Conservation (phyloP, 129 eudicot species). For the Daucus carota region DH1_v3.0 NC_030387.2:24786001-24786500, state of each 20-base stretch:
- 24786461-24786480: no score
- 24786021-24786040: neutral
- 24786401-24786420: neutral
- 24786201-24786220: neutral
- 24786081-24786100: neutral
- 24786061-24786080: neutral
- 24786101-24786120: neutral
- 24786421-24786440: neutral
- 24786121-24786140: neutral
- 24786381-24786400: neutral
- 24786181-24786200: neutral
- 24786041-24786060: neutral
- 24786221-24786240: neutral
- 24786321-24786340: neutral
- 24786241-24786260: neutral
- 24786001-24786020: neutral
- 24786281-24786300: neutral
- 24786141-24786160: neutral
- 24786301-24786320: neutral
- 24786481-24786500: neutral
- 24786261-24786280: neutral
- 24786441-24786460: no score
- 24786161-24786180: neutral
- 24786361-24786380: neutral
- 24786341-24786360: neutral